These are phyloP conservation scores for Puccinellia tenuiflora DNA, from an alignment of 176 grass and related monocot species.

Conservation along the genomic window DNA sequence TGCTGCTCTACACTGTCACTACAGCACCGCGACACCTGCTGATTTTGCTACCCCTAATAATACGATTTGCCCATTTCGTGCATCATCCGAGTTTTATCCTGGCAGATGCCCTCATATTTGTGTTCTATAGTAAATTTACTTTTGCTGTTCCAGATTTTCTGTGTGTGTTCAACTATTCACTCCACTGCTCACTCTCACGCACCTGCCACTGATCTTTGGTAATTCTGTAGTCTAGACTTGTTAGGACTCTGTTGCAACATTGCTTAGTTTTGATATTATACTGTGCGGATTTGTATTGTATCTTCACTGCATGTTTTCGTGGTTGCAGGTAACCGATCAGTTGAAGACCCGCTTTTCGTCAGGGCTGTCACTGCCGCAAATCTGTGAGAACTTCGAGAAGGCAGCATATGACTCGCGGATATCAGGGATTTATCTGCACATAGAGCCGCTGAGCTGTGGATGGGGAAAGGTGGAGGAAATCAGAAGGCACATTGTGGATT, in stretches of 20 bases:
- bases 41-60: not conserved
- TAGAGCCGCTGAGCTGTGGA: conserved; percentile 76
- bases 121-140: not conserved
- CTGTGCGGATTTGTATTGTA: not conserved
- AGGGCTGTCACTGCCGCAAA: conserved; percentile 76
- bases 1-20: no score
- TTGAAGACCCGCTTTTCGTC: conserved; percentile 64
- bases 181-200: not conserved
- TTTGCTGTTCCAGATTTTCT: not conserved
- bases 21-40: not conserved
- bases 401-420: conserved; percentile 89
- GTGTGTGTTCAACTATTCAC: not conserved
- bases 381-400: conserved; percentile 89
- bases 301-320: not conserved
- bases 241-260: not conserved
- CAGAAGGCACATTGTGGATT: conserved; percentile 81
- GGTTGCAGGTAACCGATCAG: conserved; percentile 79
- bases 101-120: not conserved
- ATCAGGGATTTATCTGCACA: conserved; percentile 84
- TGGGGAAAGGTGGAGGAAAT: conserved; percentile 97
- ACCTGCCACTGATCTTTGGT: no score
- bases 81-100: conserved; percentile 1
- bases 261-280: not conserved
- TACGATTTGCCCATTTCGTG: conserved; percentile 4
- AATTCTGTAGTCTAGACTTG: conserved; percentile 1